Evolutionary conservation across 1,139 yeast species (phyloP), one percentile per base, ranked within the genome.

Genomic region (Yamadazyma mexicana): DNA sequence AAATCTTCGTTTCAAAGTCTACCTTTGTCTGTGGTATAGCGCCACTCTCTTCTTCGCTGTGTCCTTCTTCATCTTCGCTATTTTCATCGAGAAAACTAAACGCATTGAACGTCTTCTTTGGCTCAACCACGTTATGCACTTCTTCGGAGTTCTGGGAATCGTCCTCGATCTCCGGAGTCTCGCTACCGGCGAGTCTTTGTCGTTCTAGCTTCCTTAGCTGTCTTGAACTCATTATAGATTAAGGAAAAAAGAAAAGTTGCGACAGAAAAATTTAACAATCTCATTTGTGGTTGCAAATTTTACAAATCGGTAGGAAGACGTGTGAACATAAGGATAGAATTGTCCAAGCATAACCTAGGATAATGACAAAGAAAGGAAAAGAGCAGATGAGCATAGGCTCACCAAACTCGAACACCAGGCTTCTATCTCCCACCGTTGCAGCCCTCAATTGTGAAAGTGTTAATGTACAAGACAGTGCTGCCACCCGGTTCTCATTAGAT

Each of bases 161-260:
- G 4, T 41, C 47, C 24, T 42, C 31, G 9, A 27, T 20, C 11
- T 16, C 35, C 15, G 39, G 43, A 24, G 37, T 17, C 12, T 14
- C 26, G 6, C 25, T 23, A 20, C 33, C 48, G 24, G 69, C 73
- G 40, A 69, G 66, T 39, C 64, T 66, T 44, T 72, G 70, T 42
- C 62, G 62, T 40, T 73, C 75, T 10, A 81, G 62, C 46, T 77
- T 72, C 50, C 77, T 73, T 41, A 83, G 61, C 7, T 85, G 86
- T 55, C 89, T 72, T 2, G 85, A 79, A 67, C 89, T 82, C 92
- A 83, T 46, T 14, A 33, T 10, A 23, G 16, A 34, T 27, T 20
- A 32, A 12, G 14, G 20, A 32, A 20, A 17, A 34, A 20, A 5
- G 22, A 18, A 30, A 17, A 20, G 23, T 30, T 35, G 35, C 24